These are phyloP conservation scores for Lentinula sp. DNA, from an alignment of 768 basidiomycete species.

Conservation along the genomic window DNA sequence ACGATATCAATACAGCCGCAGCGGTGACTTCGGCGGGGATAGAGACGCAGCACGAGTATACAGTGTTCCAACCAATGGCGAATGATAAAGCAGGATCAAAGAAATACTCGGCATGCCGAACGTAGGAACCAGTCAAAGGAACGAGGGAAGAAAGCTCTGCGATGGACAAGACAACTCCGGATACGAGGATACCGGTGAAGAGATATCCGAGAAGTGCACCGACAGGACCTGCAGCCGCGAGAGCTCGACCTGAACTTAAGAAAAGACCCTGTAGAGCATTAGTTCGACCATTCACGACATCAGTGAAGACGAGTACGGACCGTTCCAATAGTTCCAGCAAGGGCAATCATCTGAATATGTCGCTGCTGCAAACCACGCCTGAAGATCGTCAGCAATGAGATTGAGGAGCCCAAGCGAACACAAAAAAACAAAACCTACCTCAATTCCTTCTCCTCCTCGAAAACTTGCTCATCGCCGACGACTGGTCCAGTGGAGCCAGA, in stretches of 20 bases:
- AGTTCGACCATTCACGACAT: not conserved
- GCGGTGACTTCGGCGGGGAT: constrained; percentile 49
- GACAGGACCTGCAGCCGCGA: constrained; percentile 47
- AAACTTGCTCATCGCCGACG: not conserved
- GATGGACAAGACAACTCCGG: constrained; percentile 26
- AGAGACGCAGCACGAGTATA: constrained; percentile 32
- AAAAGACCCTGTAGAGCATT: constrained; percentile 35
- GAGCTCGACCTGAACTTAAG: constrained; percentile 44
- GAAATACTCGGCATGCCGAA: constrained; percentile 46
- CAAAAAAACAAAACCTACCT: not conserved
- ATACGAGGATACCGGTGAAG: constrained; percentile 31
- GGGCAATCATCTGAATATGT: constrained; percentile 9
- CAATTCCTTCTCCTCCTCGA: constrained; percentile 1
- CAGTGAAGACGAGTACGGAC: not conserved
- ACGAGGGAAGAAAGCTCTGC: constrained; percentile 27
- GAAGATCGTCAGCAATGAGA: not conserved
- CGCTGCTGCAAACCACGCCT: constrained; percentile 6
- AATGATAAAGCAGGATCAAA: constrained; percentile 44
- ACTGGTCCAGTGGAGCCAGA: not conserved
- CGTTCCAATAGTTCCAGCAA: constrained; percentile 10
- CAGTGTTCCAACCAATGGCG: constrained; percentile 42
- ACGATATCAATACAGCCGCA: constrained; percentile 42
- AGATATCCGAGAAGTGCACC: constrained; percentile 45
- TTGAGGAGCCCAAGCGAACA: too few species aligned
- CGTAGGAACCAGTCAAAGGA: constrained; percentile 42